Percentiles rank a stretch among this genome's conserved stretches.
phyloP scores from a whole-genome alignment of 768 basidiomycete genomes.

The Leccinum disarticulatum region DNA sequence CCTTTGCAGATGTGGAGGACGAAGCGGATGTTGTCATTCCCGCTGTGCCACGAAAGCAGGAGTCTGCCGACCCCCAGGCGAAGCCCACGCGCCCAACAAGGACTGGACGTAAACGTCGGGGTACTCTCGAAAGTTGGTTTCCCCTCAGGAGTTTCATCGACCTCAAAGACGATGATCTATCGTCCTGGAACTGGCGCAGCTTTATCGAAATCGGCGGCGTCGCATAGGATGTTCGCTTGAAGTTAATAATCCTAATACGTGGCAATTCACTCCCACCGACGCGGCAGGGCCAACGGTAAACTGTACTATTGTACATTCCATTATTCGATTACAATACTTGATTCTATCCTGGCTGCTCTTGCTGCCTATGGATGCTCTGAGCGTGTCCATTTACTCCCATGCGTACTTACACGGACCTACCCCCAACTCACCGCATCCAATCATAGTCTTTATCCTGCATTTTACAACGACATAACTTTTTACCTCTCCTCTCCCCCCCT shows the following conservation, averaged over 20 bases:
- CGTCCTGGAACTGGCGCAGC: conserved; percentile 58
- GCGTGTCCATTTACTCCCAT: conserved; percentile 9
- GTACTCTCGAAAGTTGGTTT: conserved; percentile 52
- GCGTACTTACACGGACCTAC: conserved; percentile 24
- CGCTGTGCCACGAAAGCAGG: conserved; percentile 8
- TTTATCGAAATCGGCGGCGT: conserved; percentile 56
- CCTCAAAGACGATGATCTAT: conserved; percentile 48
- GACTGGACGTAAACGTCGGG: conserved; percentile 33
- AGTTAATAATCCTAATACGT: neutral
- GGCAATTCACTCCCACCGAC: neutral
- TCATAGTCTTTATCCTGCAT: conserved; percentile 2
- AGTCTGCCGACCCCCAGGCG: conserved; percentile 9
- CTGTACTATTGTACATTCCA: conserved; percentile 7
- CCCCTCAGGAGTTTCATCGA: conserved; percentile 67
- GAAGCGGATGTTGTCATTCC: conserved; percentile 31
- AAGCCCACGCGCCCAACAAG: conserved; percentile 8
- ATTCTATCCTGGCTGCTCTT: neutral
- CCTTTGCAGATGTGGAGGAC: conserved; percentile 34
- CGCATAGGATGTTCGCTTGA: conserved; percentile 4
- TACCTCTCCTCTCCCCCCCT: neutral
- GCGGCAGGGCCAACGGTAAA: conserved; percentile 7
- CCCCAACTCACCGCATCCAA: neutral
- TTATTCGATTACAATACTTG: conserved; percentile 18
- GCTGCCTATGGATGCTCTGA: conserved; percentile 1
- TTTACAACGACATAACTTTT: neutral